phyloP scores from a whole-genome alignment of 768 basidiomycete genomes.

The Agaricus sinodeliciosus region DNA sequence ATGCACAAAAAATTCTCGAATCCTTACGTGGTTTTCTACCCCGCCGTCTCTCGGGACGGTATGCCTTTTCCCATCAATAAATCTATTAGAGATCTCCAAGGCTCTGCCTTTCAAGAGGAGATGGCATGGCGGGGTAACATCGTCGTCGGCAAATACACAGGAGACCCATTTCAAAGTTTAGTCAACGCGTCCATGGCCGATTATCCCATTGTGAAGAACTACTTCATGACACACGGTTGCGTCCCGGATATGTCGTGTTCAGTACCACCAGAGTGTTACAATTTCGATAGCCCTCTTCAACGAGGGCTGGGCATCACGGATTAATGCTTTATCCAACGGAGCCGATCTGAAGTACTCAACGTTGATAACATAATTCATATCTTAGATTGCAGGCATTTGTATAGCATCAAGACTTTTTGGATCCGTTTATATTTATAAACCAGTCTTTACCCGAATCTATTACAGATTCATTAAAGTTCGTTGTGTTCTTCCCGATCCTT shows the following conservation, averaged over 20 bases:
- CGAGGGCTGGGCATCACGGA: not conserved
- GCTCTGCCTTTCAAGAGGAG: slow-evolving; percentile 49
- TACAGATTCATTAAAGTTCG: slow-evolving; percentile 26
- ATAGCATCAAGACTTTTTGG: not conserved
- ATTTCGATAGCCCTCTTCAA: slow-evolving; percentile 5
- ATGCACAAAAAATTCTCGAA: slow-evolving; percentile 75
- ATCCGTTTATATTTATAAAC: slow-evolving; percentile 4
- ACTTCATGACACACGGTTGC: slow-evolving; percentile 59
- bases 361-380: slow-evolving; percentile 4
- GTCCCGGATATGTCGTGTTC: slow-evolving; percentile 32
- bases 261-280: not conserved
- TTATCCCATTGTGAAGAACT: slow-evolving; percentile 78
- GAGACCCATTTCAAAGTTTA: slow-evolving; percentile 50
- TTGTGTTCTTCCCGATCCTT: slow-evolving; percentile 21
- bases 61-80: slow-evolving; percentile 82
- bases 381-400: not conserved
- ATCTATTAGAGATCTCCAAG: slow-evolving; percentile 70
- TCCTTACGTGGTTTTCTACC: slow-evolving; percentile 81
- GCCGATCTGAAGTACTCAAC: not conserved
- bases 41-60: slow-evolving; percentile 66
- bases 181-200: slow-evolving; percentile 78
- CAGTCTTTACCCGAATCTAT: not conserved
- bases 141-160: slow-evolving; percentile 64
- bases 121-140: slow-evolving; percentile 77
- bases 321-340: not conserved